These are phyloP conservation scores for Paraurostyla sp. DNA, from an alignment of 73 alveolate genomes.

Conservation along the genomic window DNA sequence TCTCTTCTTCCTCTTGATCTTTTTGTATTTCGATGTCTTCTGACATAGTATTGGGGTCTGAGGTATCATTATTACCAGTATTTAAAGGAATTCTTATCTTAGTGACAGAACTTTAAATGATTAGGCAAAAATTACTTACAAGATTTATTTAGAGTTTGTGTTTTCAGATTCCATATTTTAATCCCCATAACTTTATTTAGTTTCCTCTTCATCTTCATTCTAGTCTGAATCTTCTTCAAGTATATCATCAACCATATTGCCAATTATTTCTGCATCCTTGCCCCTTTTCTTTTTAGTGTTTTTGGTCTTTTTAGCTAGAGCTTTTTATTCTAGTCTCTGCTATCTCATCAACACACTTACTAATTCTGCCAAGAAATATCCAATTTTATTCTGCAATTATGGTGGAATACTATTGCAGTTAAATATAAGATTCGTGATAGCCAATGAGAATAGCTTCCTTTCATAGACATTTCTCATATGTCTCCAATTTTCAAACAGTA, in stretches of 20 bases:
- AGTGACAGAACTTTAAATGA: neutral
- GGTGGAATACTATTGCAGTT: neutral
- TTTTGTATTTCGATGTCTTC: neutral
- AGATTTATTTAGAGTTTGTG: neutral
- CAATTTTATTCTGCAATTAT: neutral
- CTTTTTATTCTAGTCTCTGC: conserved; percentile 8
- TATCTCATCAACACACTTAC: neutral
- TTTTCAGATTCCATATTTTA: no score
- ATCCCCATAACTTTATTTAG: neutral
- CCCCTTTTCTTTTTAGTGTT: neutral
- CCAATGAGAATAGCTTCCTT: conserved; percentile 19
- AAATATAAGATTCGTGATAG: conserved; percentile 17
- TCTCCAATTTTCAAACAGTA: neutral
- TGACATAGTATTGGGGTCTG: no score
- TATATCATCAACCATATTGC: neutral
- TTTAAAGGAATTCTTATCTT: conserved; percentile 9
- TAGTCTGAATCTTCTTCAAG: neutral
- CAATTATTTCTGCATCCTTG: neutral
- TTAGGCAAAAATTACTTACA: neutral
- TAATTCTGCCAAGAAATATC: neutral
- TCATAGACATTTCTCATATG: conserved; percentile 10
- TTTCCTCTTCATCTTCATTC: neutral
- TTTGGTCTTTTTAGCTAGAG: neutral
- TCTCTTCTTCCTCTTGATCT: conserved; percentile 16
- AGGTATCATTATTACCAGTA: neutral